phyloP scores from a whole-genome alignment of 192 early-diverging fungal genomes.

The Haplosporangium gracile region DNA sequence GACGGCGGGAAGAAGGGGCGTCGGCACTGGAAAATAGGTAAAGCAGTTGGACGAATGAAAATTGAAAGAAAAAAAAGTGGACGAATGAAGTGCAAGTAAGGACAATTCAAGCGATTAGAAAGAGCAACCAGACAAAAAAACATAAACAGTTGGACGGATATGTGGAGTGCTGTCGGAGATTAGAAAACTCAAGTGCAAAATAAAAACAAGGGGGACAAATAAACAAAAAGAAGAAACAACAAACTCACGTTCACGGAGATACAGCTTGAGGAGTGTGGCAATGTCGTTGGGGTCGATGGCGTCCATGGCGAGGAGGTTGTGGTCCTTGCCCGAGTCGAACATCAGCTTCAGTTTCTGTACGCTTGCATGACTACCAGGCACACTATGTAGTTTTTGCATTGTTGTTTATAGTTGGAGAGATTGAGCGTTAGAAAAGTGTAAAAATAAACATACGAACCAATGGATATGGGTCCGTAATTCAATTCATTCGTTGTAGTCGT shows the following conservation, averaged over 20 bases:
- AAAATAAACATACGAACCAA: constrained; percentile 4
- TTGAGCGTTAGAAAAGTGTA: neutral
- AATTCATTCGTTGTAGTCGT: neutral
- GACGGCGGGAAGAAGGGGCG: constrained; percentile 61
- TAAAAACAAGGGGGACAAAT: neutral
- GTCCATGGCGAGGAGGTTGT: constrained; percentile 57
- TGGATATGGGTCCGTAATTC: neutral
- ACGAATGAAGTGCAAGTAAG: too few species aligned
- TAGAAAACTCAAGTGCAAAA: neutral
- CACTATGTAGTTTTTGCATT: constrained; percentile 29
- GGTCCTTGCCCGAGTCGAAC: constrained; percentile 67
- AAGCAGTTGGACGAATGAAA: neutral
- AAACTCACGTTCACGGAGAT: constrained; percentile 70
- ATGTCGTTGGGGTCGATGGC: constrained; percentile 70
- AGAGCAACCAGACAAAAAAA: neutral
- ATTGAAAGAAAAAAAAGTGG: too few species aligned
- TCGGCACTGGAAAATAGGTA: constrained; percentile 54
- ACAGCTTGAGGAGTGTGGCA: constrained; percentile 70
- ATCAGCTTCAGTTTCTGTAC: constrained; percentile 64
- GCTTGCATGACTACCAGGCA: constrained; percentile 63
- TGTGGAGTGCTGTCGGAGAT: neutral
- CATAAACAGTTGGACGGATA: neutral
- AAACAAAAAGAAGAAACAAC: neutral
- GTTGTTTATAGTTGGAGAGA: too few species aligned
- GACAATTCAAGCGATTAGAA: neutral